Base-by-base conservation (phyloP, 768 basidiomycete genomes). In the Filobasidium wieringae region DNA sequence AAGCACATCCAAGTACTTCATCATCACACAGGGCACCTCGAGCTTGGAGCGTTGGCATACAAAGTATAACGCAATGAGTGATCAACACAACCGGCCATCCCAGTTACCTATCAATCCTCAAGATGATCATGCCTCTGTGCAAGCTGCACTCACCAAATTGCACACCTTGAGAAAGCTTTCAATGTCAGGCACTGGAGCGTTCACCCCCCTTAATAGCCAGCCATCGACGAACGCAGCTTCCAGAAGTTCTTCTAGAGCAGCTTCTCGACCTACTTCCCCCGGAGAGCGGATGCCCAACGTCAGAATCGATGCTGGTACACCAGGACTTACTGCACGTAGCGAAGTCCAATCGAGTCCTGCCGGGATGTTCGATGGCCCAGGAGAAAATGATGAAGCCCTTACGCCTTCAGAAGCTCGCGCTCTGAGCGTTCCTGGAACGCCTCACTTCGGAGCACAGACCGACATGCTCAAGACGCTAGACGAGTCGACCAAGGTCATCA, bases 401-500 rank as follows among this genome's bases (percentile, higher is more conserved):
- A 52, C 51, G 1, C 32, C 50, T 7, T 36, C 36, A 31, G 51
- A 58, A 29, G 51, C 50, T 33, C 36, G 51, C 22, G 50, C 57
- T 22, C 51, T 52, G 40, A 41, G 39, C 31, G 66, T 58, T 12
- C 72, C 72, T 34, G 67, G 66, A n/a, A 73, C 70, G 37, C 72
- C 72, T 14, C 72, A 73, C 56, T 73, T 73, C 58, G 72, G 72
- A 3, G 72, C 72, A 47, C 70, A 71, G 58, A 67, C 70, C 2
- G 70, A 64, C 32, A 39, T 70, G 69, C 51, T 73, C 26, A 63
- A 53, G 53, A 68, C 67, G 1, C 59, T 73, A 15, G 72, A 73
- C 51, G 69, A 73, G 34, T 64, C 61, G 22, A 70, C 72, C 7
- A 68, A 66, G 33, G 63, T 73, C 4, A 49, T 73, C 24, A 39